Evolutionary conservation across 148 eudicot species (phyloP), one percentile per base, ranked within the genome.

Genomic region (Vaccinium darrowii): DNA sequence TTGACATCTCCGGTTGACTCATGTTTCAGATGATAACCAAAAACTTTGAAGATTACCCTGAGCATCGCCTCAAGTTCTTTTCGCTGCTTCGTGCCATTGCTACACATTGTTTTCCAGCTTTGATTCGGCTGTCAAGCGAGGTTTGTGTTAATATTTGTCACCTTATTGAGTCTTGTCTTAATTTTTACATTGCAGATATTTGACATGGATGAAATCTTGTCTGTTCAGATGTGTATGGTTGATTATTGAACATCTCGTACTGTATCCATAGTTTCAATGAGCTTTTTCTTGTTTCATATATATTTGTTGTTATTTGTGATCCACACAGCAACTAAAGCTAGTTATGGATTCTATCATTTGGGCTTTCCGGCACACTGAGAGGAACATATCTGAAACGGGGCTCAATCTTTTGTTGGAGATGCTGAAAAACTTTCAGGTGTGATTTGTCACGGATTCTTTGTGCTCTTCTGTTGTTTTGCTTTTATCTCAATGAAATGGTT

Each of bases 1-100:
- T 73, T 90, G 57, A 89, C 62, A 49, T 83, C 7, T 51, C 78
- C 72, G 18, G 16, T 51, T 73, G 62, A 21, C 39, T 77, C 85
- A 43, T 80, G 39, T 60, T 78, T 60, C 92, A 97, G 99, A 97
- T 97, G 99, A 97, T 97, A 80, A 97, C 98, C 10, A 97, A 93
- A 91, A 97, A 97, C 86, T 97, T 97, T 86, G 99, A 97, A 89
- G 99, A 97, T 91, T 97, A 97, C 86, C 99, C 99, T 33, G 99
- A 97, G 91, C 98, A 97, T 86, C 94, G 99, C 21, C 89, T 97
- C 53, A 97, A 97, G 94, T 97, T 97, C 89, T 97, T 97, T 86
- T 97, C 99, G 4, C 87, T 97, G 76, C 92, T 97, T 67, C 92
- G 94, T 80, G 99, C 99, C 80, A 97, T 97, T 88, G 98, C 99